Evolutionary conservation across 2,329 filamentous ascomycete genomes (phyloP), one percentile per base, ranked within the genome.

Genomic region (Curvularia lunata): DNA sequence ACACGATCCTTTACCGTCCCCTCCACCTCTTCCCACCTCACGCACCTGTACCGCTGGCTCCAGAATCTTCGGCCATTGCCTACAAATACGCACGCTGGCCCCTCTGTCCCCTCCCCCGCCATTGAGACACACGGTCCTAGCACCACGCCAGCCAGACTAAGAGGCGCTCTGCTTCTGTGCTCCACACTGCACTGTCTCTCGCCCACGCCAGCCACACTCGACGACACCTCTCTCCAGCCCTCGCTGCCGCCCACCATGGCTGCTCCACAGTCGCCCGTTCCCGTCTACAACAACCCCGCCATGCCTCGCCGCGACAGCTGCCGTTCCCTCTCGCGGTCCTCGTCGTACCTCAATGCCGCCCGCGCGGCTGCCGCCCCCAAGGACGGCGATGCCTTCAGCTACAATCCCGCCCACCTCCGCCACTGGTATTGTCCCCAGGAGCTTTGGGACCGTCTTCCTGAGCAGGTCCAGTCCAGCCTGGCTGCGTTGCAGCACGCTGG

Each of bases 401-500:
- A 73, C 63, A 61, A 74, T 30, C 70, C 75, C 2, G 58, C 64
- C 18, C 75, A 80, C 61, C 68, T 82, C 25, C 52, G 58, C 6
- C 58, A 67, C 9, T 82, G 78, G 77, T 67, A 70, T 46, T 68
- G 79, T 48, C 72, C 79, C 0, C 61, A 75, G 25, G 65, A 73
- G 12, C 66, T 81, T 25, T 73, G 75, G 69, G 59, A 70, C 27
- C 67, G 63, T 28, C 71, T 82, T 10, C 77, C 80, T 4, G 37
- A 57, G 1, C 59, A 70, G 16, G 66, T 82, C 13, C 65, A 72
- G 48, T 61, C 68, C 12, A 65, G 63, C 32, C 57, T 80, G 28
- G 67, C 73, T 4, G 69, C 75, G 30, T 74, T 81, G 66, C 75
- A 78, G 61, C 75, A 77, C 47, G 74, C 79, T 49, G 80, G 78